Conservation (phyloP, 495 filamentous ascomycete species). For the Penicillium lividum region DNA sequence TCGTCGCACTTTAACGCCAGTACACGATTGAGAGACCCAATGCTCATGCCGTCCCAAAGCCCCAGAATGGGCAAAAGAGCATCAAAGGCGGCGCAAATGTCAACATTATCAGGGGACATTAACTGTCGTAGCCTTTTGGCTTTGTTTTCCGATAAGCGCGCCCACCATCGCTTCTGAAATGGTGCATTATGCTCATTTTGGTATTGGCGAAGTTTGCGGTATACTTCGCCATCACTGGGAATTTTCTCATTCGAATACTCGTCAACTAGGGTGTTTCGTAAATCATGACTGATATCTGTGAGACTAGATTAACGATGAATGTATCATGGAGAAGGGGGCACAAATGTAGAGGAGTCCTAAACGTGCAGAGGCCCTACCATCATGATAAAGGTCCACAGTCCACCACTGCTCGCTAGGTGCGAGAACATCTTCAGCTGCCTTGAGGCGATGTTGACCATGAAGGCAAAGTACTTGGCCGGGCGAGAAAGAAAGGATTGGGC, state of each 20-base stretch:
- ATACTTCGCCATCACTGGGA: slow-evolving; percentile 32
- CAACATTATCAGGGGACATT: slow-evolving; percentile 1
- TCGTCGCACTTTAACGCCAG: slow-evolving; percentile 24
- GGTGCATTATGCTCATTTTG: slow-evolving; percentile 15
- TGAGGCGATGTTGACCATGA: slow-evolving; percentile 26
- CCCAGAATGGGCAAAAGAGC: slow-evolving; percentile 26
- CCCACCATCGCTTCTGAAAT: slow-evolving; percentile 19
- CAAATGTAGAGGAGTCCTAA: slow-evolving; percentile 1
- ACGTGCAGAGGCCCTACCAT: too few species aligned
- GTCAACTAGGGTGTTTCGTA: slow-evolving; percentile 25
- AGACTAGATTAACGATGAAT: slow-evolving; percentile 3
- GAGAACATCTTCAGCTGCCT: slow-evolving; percentile 23
- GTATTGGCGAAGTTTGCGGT: slow-evolving; percentile 34
- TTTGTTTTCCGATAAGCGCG: slow-evolving; percentile 15
- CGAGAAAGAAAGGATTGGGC: not conserved
- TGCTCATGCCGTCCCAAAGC: slow-evolving; percentile 30
- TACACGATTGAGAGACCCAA: slow-evolving; percentile 19
- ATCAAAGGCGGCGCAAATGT: slow-evolving; percentile 26
- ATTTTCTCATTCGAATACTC: slow-evolving; percentile 32
- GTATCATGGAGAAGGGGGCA: not conserved
- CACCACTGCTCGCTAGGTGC: slow-evolving; percentile 26
- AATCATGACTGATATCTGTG: slow-evolving; percentile 24
- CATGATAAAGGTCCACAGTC: slow-evolving; percentile 33
- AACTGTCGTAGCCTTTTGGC: slow-evolving; percentile 13
- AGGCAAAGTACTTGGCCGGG: not conserved